A percentile compares a stretch with the other conserved stretches of the same genome.
These are phyloP conservation scores for Aspergillus terreus DNA, from an alignment of 2,329 filamentous ascomycete genomes.

Conservation along the genomic window DNA sequence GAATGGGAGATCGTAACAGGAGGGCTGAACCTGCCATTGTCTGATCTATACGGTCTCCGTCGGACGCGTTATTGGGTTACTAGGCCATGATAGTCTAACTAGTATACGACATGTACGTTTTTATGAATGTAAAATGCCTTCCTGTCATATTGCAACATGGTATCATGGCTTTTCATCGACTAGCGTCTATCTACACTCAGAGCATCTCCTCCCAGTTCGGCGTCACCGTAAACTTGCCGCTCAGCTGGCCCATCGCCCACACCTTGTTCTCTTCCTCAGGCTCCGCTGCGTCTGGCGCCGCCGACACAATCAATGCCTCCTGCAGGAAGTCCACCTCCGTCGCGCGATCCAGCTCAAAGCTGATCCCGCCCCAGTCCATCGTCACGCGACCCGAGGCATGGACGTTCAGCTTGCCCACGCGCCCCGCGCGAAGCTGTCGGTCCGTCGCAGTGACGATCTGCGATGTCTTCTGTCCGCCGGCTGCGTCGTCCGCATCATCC, in stretches of 20 bases:
- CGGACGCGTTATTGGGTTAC: no score
- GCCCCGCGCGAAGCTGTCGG: slow-evolving; percentile 48
- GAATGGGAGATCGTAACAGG: no score
- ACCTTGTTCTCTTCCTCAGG: slow-evolving; percentile 39
- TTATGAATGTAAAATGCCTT: no score
- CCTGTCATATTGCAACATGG: not conserved
- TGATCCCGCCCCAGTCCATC: slow-evolving; percentile 61
- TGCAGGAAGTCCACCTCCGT: slow-evolving; percentile 57
- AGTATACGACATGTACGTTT: no score
- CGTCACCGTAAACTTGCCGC: slow-evolving; percentile 61
- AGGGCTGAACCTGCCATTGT: no score
- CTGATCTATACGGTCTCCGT: no score
- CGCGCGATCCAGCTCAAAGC: slow-evolving; percentile 55
- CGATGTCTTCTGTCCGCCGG: slow-evolving; percentile 14
- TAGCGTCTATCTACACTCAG: slow-evolving; percentile 12
- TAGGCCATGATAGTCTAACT: no score
- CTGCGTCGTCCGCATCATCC: slow-evolving; percentile 15
- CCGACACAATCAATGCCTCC: slow-evolving; percentile 50
- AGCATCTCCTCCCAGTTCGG: slow-evolving; percentile 57
- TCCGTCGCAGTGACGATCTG: slow-evolving; percentile 39
- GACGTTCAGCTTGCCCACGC: slow-evolving; percentile 59
- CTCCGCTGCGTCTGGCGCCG: slow-evolving; percentile 19
- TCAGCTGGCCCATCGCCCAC: slow-evolving; percentile 59
- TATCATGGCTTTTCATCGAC: not conserved
- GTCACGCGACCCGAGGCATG: slow-evolving; percentile 60